Conservation (phyloP, 169 alveolate species). For the Cryptosporidium parvum region DNA sequence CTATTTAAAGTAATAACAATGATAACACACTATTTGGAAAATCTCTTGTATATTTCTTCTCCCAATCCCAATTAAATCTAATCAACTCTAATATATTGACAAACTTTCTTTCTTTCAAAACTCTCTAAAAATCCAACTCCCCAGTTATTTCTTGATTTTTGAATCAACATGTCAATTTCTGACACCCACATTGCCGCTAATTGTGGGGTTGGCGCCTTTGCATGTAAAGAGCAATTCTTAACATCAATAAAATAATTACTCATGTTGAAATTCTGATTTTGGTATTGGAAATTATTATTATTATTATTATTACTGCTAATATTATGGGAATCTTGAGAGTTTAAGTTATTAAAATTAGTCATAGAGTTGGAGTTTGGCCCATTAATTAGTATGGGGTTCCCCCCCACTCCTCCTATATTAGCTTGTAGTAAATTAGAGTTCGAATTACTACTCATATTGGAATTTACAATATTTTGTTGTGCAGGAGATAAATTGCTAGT, state of each 20-base stretch:
- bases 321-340: not conserved
- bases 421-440: not conserved
- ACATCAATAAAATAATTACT: slow-evolving; percentile 35
- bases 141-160: slow-evolving; percentile 54
- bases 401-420: not conserved
- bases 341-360: not conserved
- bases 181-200: slow-evolving; percentile 59
- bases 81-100: slow-evolving; percentile 47
- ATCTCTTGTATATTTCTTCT: no score
- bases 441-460: not conserved
- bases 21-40: no score
- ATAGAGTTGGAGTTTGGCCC: not conserved
- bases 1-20: no score
- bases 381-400: not conserved
- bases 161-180: slow-evolving; percentile 41
- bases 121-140: slow-evolving; percentile 31
- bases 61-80: no score
- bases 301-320: not conserved
- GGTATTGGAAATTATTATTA: not conserved
- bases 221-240: slow-evolving; percentile 47
- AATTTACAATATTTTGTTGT: slow-evolving; percentile 9
- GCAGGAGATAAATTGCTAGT: slow-evolving; percentile 29
- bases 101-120: slow-evolving; percentile 39
- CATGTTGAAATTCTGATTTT: not conserved
- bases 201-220: slow-evolving; percentile 58